Percentiles rank a stretch among this genome's conserved stretches.
Conservation (phyloP, 345 rosid genomes). For the Gossypium longicalyx region DNA sequence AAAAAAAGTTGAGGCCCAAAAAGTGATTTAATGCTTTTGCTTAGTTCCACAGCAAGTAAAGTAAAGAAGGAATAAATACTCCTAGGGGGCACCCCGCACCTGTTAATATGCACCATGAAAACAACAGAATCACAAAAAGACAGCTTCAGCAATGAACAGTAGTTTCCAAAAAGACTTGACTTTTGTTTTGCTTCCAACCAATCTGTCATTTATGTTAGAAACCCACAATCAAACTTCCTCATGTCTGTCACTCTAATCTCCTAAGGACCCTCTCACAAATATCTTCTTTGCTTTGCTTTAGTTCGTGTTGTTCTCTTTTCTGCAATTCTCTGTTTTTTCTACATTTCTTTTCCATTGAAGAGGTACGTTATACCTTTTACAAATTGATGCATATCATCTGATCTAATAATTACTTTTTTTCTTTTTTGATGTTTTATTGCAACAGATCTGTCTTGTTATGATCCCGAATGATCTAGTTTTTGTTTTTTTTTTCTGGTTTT, state of each 20-base stretch:
- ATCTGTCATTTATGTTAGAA: too few relatives aligned
- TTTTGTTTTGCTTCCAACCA: too few relatives aligned
- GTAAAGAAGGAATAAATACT: background rate
- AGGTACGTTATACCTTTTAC: constrained; percentile 22
- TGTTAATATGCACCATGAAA: background rate
- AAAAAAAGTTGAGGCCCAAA: too few relatives aligned
- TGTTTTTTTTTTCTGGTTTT: background rate
- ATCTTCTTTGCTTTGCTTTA: constrained; percentile 17
- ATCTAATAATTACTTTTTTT: background rate
- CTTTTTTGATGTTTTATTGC: background rate
- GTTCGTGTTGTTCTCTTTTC: background rate
- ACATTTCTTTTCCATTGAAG: constrained; percentile 4
- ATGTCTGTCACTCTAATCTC: too few relatives aligned
- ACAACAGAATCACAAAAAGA: background rate
- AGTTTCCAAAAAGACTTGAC: too few relatives aligned
- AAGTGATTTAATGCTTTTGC: background rate
- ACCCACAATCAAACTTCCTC: too few relatives aligned
- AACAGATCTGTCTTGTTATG: background rate
- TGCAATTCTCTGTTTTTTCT: background rate
- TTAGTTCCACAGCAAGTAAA: background rate
- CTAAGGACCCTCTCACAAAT: constrained; percentile 18
- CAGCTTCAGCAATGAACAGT: too few relatives aligned
- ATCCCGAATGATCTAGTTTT: background rate
- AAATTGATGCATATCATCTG: background rate
- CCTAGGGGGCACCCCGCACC: background rate